Percentiles rank a stretch among this genome's conserved stretches.
phyloP scores from a whole-genome alignment of 495 filamentous ascomycete genomes.

The Tuber indicum region DNA sequence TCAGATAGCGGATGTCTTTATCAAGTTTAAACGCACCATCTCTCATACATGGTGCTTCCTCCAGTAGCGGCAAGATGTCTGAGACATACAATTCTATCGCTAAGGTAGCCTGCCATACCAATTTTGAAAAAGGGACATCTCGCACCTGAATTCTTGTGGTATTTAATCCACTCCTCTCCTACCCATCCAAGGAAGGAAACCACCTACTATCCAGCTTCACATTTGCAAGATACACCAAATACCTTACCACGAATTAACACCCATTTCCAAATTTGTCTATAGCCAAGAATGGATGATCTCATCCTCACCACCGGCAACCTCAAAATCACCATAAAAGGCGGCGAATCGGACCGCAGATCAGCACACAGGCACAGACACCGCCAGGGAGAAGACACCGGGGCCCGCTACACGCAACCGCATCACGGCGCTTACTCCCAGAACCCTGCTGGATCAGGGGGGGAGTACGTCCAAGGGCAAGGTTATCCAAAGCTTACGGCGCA shows the following conservation, averaged over 20 bases:
- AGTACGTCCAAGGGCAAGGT: neutral
- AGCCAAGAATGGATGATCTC: neutral
- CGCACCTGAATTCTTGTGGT: neutral
- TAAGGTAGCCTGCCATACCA: neutral
- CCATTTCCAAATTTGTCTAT: neutral
- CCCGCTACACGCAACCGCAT: neutral
- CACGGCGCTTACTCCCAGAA: neutral
- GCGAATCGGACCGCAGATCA: neutral
- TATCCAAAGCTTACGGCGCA: neutral
- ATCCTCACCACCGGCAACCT: neutral
- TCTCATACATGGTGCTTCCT: neutral
- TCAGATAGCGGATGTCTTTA: neutral
- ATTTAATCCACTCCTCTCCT: neutral
- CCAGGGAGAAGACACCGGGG: neutral
- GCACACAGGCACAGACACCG: neutral
- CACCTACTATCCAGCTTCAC: neutral
- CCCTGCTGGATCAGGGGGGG: neutral
- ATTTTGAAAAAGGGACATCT: neutral
- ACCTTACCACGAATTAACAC: neutral
- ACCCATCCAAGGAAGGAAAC: neutral
- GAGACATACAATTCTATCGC: neutral
- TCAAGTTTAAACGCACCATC: neutral
- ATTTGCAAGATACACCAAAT: neutral
- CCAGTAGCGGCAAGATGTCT: neutral
- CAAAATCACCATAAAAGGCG: neutral